These are phyloP conservation scores for Calonectria henricotiae DNA, from an alignment of 2,329 filamentous ascomycete species.

Conservation along the genomic window DNA sequence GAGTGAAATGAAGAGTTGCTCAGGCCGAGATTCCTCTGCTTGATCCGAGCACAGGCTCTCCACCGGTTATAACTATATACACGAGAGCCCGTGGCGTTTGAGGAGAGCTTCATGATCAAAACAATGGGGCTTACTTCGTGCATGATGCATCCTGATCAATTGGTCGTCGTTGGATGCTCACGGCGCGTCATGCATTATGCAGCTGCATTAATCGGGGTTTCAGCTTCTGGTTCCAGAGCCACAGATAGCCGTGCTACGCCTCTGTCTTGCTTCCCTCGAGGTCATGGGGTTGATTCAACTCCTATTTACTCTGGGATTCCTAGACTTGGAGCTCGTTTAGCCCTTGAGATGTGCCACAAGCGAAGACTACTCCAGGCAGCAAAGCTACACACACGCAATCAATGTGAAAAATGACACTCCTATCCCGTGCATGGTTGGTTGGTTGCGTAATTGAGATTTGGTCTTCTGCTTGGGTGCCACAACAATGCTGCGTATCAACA, in stretches of 20 bases:
- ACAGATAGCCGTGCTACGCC: slow-evolving; percentile 23
- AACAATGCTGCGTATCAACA: not conserved
- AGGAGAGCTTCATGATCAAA: slow-evolving; percentile 21
- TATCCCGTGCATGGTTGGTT: not conserved
- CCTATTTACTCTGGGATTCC: slow-evolving; percentile 17
- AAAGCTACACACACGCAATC: not conserved
- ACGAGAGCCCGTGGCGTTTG: not conserved
- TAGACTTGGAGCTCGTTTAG: slow-evolving; percentile 5
- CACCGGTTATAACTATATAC: not conserved
- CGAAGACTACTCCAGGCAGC: slow-evolving; percentile 10
- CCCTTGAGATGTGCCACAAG: not conserved
- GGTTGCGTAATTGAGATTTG: not conserved
- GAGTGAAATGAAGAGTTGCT: slow-evolving; percentile 8
- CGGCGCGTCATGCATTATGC: slow-evolving; percentile 23
- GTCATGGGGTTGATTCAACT: slow-evolving; percentile 22
- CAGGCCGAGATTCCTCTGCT: not conserved
- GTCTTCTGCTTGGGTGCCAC: slow-evolving; percentile 13
- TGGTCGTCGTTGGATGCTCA: slow-evolving; percentile 2
- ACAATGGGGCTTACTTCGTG: slow-evolving; percentile 23
- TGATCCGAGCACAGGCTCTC: slow-evolving; percentile 15
- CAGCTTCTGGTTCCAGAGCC: slow-evolving; percentile 10
- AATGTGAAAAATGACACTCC: not conserved
- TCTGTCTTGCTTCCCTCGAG: slow-evolving; percentile 10
- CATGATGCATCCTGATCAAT: slow-evolving; percentile 28
- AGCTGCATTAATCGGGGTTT: slow-evolving; percentile 19